Evolutionary conservation across 371 early-diverging fungal genomes (phyloP).

Genomic region (Lichtheimia ornata): DNA sequence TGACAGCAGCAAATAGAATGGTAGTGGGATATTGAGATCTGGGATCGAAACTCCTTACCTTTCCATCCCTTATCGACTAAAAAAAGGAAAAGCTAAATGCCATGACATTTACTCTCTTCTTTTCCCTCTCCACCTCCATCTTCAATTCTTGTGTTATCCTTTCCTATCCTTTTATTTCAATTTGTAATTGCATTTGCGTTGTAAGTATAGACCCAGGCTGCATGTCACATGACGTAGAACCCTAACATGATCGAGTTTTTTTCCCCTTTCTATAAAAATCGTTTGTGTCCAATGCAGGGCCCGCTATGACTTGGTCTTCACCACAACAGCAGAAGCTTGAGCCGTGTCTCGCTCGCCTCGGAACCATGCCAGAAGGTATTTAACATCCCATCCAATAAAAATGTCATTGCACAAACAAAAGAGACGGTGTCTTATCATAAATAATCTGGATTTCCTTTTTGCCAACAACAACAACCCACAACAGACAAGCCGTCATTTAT

Average conservation of each 20-base stretch:
- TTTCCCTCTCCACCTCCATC: not conserved
- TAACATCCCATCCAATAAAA: slow-evolving; percentile 2
- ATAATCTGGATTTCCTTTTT: not conserved
- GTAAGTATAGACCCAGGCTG: no score
- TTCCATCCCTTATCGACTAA: no score
- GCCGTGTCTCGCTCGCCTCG: slow-evolving; percentile 51
- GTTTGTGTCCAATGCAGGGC: slow-evolving; percentile 12
- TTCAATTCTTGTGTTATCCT: slow-evolving; percentile 1
- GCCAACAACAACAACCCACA: not conserved
- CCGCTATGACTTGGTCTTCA: slow-evolving; percentile 17
- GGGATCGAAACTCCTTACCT: no score
- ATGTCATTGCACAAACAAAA: not conserved
- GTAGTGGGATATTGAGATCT: no score
- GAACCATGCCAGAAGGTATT: slow-evolving; percentile 50
- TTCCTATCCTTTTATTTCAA: no score
- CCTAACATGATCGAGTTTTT: slow-evolving; percentile 11
- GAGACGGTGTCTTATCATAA: not conserved
- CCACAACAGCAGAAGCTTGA: slow-evolving; percentile 36
- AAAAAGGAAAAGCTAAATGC: no score
- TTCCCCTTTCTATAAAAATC: not conserved
- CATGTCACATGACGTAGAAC: no score
- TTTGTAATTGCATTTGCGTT: no score
- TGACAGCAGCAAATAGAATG: no score
- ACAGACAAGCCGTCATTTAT: slow-evolving; percentile 50
- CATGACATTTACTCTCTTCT: not conserved